Conservation (phyloP, 495 filamentous ascomycete species). For the Hamigera avellanea region DNA sequence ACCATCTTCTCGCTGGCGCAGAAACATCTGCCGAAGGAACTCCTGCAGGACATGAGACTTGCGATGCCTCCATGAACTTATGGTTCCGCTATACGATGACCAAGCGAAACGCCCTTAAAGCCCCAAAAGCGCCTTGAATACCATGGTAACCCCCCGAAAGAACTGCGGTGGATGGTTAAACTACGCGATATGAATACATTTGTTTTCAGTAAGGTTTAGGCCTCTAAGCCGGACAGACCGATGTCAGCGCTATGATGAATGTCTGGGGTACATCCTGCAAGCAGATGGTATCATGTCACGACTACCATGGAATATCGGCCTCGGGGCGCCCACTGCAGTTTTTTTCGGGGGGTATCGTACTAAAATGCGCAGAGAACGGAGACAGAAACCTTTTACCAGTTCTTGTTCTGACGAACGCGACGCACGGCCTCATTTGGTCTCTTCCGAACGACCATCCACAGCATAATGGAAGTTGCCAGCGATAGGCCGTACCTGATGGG, state of each 20-base stretch:
- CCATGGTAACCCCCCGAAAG: too few species aligned
- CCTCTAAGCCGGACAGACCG: too few species aligned
- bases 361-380: conserved; percentile 1
- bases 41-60: conserved; percentile 73
- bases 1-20: conserved; percentile 78
- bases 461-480: conserved; percentile 81
- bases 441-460: conserved; percentile 85
- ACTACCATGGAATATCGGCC: too few species aligned
- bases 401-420: conserved; percentile 67
- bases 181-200: too few species aligned
- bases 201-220: too few species aligned
- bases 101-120: conserved; percentile 12
- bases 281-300: too few species aligned
- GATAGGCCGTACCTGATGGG: conserved; percentile 71
- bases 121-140: too few species aligned
- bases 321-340: too few species aligned
- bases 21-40: conserved; percentile 67
- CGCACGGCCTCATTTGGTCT: conserved; percentile 61
- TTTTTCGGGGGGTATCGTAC: too few species aligned
- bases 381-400: conserved; percentile 46
- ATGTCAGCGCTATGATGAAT: too few species aligned
- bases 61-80: conserved; percentile 38
- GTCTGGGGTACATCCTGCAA: too few species aligned
- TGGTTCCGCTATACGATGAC: conserved; percentile 4
- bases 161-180: too few species aligned